phyloP scores from a whole-genome alignment of 2,329 filamentous ascomycete species.

The Fusarium pilosicola region DNA sequence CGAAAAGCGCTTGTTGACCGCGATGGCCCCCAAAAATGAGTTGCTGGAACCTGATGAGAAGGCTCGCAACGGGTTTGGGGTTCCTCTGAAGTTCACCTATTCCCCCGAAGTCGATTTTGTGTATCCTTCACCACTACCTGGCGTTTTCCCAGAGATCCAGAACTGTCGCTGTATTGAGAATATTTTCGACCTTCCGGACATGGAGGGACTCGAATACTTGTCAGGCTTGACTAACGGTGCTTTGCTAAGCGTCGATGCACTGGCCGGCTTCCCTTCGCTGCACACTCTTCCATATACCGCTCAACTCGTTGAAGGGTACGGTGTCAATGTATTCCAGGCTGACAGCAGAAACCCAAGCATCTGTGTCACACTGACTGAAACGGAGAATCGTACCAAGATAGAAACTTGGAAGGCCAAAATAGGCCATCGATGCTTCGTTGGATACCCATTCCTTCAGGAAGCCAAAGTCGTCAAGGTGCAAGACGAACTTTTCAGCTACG shows the following conservation, averaged over 20 bases:
- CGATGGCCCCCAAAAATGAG: conserved; percentile 87
- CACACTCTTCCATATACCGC: conserved; percentile 87
- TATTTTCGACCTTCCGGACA: conserved; percentile 91
- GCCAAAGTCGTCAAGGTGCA: conserved; percentile 89
- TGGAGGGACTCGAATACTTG: conserved; percentile 88
- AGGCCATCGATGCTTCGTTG: conserved; percentile 87
- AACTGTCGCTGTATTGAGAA: conserved; percentile 95
- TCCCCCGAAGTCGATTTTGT: conserved; percentile 78
- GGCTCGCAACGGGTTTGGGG: conserved; percentile 87
- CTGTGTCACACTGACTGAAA: conserved; percentile 83
- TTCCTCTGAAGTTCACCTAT: conserved; percentile 92
- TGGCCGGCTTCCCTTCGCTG: conserved; percentile 93
- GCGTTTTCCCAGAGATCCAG: conserved; percentile 88
- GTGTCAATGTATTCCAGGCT: conserved; percentile 93
- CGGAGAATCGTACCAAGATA: conserved; percentile 75
- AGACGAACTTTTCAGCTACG: conserved; percentile 93
- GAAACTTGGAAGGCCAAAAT: conserved; percentile 81
- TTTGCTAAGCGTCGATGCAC: conserved; percentile 81
- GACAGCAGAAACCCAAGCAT: conserved; percentile 98
- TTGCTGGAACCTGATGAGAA: conserved; percentile 82
- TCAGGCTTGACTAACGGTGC: conserved; percentile 86
- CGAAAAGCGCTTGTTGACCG: conserved; percentile 82
- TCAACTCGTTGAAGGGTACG: conserved; percentile 75
- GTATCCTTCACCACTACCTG: conserved; percentile 88
- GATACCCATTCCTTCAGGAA: conserved; percentile 95